These are phyloP conservation scores for Mucor mucedo DNA, from an alignment of 371 early-diverging fungal species.

Conservation along the genomic window DNA sequence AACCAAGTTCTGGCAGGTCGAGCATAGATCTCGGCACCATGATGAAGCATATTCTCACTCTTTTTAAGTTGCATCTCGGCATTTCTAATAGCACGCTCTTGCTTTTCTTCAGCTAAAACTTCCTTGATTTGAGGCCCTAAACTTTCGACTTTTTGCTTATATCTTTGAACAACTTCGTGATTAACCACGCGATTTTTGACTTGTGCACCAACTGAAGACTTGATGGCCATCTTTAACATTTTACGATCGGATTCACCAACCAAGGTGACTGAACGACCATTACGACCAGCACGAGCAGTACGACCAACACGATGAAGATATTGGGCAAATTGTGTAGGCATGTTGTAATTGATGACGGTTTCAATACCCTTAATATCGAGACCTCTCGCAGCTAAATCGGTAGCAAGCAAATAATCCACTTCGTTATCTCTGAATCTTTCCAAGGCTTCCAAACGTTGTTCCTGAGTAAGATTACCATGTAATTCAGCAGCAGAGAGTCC, in stretches of 20 bases:
- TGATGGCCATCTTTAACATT: slow-evolving; percentile 92
- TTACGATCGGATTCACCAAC: slow-evolving; percentile 93
- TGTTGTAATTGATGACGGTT: slow-evolving; percentile 99
- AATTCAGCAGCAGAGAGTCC: slow-evolving; percentile 94
- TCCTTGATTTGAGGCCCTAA: slow-evolving; percentile 75
- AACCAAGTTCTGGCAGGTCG: slow-evolving; percentile 97
- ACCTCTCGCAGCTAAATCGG: slow-evolving; percentile 99
- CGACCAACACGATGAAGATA: slow-evolving; percentile 99
- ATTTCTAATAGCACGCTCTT: slow-evolving; percentile 69
- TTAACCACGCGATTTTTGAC: slow-evolving; percentile 92
- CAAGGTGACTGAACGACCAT: slow-evolving; percentile 88
- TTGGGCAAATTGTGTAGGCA: slow-evolving; percentile 94
- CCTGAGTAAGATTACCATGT: slow-evolving; percentile 98
- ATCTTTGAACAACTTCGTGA: slow-evolving; percentile 74
- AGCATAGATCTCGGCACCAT: slow-evolving; percentile 85
- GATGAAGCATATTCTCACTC: slow-evolving; percentile 84
- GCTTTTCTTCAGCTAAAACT: slow-evolving; percentile 84
- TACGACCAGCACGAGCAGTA: slow-evolving; percentile 96
- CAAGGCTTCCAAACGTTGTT: slow-evolving; percentile 91
- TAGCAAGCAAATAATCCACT: slow-evolving; percentile 93
- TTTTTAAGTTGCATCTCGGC: slow-evolving; percentile 92
- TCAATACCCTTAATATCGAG: slow-evolving; percentile 98
- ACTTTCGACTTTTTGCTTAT: slow-evolving; percentile 68
- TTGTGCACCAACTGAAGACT: slow-evolving; percentile 70
- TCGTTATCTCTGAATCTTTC: slow-evolving; percentile 89